A percentile compares a stretch with the other conserved stretches of the same genome.
Conservation (phyloP, 164 flowering plant species). For the Nymphaea thermarum region DNA sequence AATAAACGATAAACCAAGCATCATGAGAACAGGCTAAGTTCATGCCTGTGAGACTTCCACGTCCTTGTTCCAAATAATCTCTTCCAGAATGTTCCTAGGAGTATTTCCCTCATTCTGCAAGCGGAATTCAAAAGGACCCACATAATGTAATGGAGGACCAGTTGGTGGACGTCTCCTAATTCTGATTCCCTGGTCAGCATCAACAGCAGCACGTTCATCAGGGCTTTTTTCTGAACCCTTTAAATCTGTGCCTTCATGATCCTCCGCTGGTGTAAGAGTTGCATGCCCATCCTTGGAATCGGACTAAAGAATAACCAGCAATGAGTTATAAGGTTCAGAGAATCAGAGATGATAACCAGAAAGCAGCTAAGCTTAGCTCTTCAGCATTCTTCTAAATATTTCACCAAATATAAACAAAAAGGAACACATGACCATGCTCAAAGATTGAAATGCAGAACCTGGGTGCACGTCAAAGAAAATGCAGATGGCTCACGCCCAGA, state of each 20-base stretch:
- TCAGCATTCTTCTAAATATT: not conserved
- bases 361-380: not conserved
- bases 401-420: not conserved
- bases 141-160: slow-evolving; percentile 76
- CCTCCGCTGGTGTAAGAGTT: slow-evolving; percentile 12
- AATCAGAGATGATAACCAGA: not conserved
- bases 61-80: slow-evolving; percentile 90
- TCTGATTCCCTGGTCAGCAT: slow-evolving; percentile 63
- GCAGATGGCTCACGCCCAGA: not conserved
- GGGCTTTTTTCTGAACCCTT: slow-evolving; percentile 55
- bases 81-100: slow-evolving; percentile 91
- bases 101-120: slow-evolving; percentile 73
- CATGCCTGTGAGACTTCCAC: slow-evolving; percentile 54
- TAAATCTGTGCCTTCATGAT: slow-evolving; percentile 13
- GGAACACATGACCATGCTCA: not conserved
- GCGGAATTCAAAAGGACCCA: slow-evolving; percentile 81
- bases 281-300: slow-evolving; percentile 27
- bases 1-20: slow-evolving; percentile 1
- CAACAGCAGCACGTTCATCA: slow-evolving; percentile 62
- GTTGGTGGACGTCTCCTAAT: slow-evolving; percentile 77
- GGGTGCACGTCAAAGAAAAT: not conserved
- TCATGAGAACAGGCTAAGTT: not conserved
- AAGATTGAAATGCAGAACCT: not conserved
- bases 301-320: slow-evolving; percentile 14
- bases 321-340: not conserved